Conservation (phyloP, 1,284 basidiomycete species). For the Cystobasidium pallidum region DNA sequence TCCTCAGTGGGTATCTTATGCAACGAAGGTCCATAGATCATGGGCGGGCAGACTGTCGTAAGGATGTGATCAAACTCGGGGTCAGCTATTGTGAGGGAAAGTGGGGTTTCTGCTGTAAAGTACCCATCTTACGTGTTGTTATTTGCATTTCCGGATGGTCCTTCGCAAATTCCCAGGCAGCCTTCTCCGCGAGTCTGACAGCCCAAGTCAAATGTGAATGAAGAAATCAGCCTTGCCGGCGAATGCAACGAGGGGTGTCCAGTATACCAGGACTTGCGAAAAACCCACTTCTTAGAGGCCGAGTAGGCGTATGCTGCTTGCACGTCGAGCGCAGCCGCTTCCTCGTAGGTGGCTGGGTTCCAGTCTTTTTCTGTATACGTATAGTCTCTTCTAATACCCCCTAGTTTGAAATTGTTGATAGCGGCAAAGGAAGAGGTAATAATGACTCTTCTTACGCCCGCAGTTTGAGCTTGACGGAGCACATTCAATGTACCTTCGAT, state of each 20-base stretch:
- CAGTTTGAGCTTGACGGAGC: slow-evolving; percentile 55
- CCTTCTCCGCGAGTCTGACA: slow-evolving; percentile 48
- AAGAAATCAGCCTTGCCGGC: background rate
- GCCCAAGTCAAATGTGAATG: background rate
- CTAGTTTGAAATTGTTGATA: slow-evolving; percentile 46
- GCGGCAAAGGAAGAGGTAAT: slow-evolving; percentile 60
- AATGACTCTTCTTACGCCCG: slow-evolving; percentile 58
- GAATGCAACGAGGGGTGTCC: too few relatives aligned
- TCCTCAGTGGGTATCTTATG: slow-evolving; percentile 47
- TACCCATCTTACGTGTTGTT: background rate
- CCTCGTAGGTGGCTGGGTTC: slow-evolving; percentile 47
- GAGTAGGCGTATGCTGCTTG: slow-evolving; percentile 41
- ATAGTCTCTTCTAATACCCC: slow-evolving; percentile 40
- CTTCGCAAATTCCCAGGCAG: slow-evolving; percentile 51
- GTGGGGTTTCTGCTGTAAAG: too few relatives aligned
- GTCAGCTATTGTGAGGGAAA: too few relatives aligned
- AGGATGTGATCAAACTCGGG: background rate
- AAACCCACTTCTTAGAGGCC: slow-evolving; percentile 9
- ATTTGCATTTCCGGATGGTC: slow-evolving; percentile 45
- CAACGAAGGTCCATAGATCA: slow-evolving; percentile 48
- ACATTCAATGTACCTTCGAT: slow-evolving; percentile 59
- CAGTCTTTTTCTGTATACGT: slow-evolving; percentile 51
- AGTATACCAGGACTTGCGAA: too few relatives aligned
- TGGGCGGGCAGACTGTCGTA: slow-evolving; percentile 43
- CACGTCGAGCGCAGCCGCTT: slow-evolving; percentile 49